Evolutionary conservation across 2,329 filamentous ascomycete genomes (phyloP).

Genomic region (Claviceps quebecensis): DNA sequence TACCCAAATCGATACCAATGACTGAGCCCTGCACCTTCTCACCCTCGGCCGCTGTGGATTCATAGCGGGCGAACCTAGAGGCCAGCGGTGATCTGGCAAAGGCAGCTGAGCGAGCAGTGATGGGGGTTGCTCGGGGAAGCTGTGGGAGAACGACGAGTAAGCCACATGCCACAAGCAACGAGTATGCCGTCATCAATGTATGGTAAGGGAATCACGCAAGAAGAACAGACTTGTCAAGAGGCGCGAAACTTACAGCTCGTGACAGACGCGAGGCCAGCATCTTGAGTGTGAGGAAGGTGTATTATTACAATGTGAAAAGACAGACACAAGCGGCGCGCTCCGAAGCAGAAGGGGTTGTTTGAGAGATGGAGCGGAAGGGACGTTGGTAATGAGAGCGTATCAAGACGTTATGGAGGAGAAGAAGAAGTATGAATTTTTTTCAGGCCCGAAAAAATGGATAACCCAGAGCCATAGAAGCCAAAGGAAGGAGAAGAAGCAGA

Average conservation of each 20-base stretch:
- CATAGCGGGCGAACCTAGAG: slow-evolving; percentile 64
- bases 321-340: slow-evolving; percentile 18
- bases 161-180: slow-evolving; percentile 5
- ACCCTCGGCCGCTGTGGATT: slow-evolving; percentile 41
- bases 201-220: neutral
- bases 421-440: slow-evolving; percentile 23
- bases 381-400: slow-evolving; percentile 1
- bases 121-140: slow-evolving; percentile 65
- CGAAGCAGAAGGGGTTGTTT: slow-evolving; percentile 14
- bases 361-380: slow-evolving; percentile 12
- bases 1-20: slow-evolving; percentile 97
- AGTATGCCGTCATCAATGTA: slow-evolving; percentile 1
- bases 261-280: slow-evolving; percentile 62
- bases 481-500: slow-evolving; percentile 25
- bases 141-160: slow-evolving; percentile 20
- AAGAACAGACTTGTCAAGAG: neutral
- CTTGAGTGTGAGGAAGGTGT: slow-evolving; percentile 28
- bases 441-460: slow-evolving; percentile 19
- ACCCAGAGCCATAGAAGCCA: slow-evolving; percentile 25
- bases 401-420: slow-evolving; percentile 13
- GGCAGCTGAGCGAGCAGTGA: slow-evolving; percentile 52
- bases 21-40: slow-evolving; percentile 90
- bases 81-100: slow-evolving; percentile 56
- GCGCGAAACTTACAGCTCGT: slow-evolving; percentile 51
- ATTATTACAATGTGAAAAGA: slow-evolving; percentile 18